phyloP scores from a whole-genome alignment of 257 asterid species.

The Gentiana dahurica region DNA sequence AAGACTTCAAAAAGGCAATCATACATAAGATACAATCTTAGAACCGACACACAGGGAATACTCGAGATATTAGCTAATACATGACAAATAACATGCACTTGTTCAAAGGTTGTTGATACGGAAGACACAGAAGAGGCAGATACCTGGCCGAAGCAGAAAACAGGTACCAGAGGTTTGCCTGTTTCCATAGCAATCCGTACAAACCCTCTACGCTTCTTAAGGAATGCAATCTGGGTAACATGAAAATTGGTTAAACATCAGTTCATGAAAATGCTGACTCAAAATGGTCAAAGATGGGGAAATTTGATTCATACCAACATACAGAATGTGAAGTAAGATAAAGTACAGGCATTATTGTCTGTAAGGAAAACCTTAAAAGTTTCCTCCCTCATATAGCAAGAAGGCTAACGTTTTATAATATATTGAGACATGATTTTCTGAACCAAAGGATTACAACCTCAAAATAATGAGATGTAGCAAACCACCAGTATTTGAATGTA shows the following conservation, averaged over 20 bases:
- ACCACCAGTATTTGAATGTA: background rate
- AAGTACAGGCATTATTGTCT: background rate
- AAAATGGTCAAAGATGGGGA: background rate
- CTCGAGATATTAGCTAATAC: background rate
- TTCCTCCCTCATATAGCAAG: too few species aligned
- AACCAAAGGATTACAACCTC: background rate
- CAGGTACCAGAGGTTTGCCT: conserved; percentile 96
- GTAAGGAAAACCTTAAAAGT: background rate
- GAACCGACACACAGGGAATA: too few species aligned
- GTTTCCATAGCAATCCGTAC: conserved; percentile 76
- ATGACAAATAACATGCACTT: background rate
- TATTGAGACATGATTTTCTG: too few species aligned
- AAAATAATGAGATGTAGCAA: background rate
- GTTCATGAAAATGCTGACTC: conserved; percentile 1
- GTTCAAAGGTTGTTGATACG: too few species aligned
- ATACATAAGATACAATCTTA: background rate
- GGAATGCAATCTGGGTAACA: conserved; percentile 47
- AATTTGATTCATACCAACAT: background rate
- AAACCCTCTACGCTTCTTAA: conserved; percentile 69
- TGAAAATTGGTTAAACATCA: conserved; percentile 8
- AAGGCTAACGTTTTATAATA: background rate
- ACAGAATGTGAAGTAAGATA: background rate
- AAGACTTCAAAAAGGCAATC: too few species aligned
- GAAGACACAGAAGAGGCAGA: background rate
- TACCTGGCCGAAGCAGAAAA: conserved; percentile 98